Evolutionary conservation across 2,329 filamentous ascomycete genomes (phyloP), one percentile per base, ranked within the genome.

Genomic region (Purpureocillium takamizusanense): DNA sequence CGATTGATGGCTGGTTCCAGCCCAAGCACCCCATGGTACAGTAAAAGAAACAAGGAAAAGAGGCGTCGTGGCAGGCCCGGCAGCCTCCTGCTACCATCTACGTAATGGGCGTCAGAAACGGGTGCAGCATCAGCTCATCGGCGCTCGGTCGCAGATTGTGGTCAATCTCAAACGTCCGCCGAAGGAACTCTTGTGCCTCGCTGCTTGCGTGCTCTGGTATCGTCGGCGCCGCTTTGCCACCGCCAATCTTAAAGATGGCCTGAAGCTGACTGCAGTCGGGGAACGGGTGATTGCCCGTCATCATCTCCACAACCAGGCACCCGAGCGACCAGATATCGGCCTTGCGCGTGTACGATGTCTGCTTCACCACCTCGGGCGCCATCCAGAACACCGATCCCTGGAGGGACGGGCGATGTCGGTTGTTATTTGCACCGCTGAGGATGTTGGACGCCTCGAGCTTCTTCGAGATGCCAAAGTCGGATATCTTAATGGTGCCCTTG

Each of bases 381-480:
- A 98, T 98, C 92, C 92, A 98, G 67, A 95, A 98, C 37, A 98
- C 92, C 18, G 88, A 95, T 12, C 92, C 92, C 61, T 98, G 92
- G 4, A 98, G 76, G 2, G 90, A 97, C 3, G 80, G 78, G 5
- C 79, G 70, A 53, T 83, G 72, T 58, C 78, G 81, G 61, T 74
- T 79, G 61, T 79, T 81, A 54, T 72, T 76, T 54, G 69, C 81
- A 51, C 71, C 81, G 54, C 61, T 79, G 34, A 94, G 77, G 33
- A 95, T 77, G 43, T 89, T 92, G 41, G 86, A 83, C 12, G 88
- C 88, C 62, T 97, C 90, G 31, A 97, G 84, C 60, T 94, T 94
- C 72, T 98, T 98, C 44, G 86, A 94, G 57, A 98, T 97, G 56
- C 92, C 92, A 52, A 98, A 98, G 70, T 98, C 92, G 8, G 90